Evolutionary conservation across 306 rosid genomes (phyloP).

Genomic region (Glycine tomentella): DNA sequence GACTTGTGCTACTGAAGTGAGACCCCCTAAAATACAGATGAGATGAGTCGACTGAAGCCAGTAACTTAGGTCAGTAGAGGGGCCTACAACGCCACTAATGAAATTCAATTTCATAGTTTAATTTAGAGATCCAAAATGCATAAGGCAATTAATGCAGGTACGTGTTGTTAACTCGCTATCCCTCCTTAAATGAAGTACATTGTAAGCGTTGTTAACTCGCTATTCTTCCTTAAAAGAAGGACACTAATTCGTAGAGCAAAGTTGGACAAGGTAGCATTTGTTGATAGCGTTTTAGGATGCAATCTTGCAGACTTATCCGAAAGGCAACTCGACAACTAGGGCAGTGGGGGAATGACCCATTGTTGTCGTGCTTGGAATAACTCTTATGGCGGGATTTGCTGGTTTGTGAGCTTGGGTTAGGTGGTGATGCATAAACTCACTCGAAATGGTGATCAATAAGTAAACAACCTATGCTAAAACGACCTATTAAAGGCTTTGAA

Average conservation of each 20-base stretch:
- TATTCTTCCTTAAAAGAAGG: neutral
- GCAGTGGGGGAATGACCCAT: constrained; percentile 31
- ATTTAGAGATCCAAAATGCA: neutral
- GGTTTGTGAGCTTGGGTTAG: constrained; percentile 46
- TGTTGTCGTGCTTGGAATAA: constrained; percentile 50
- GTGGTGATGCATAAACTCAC: constrained; percentile 24
- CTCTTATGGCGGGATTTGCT: neutral
- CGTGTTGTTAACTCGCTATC: neutral
- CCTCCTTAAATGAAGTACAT: constrained; percentile 11
- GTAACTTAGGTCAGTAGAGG: neutral
- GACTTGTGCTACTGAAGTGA: neutral
- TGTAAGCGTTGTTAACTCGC: neutral
- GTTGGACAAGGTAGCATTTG: constrained; percentile 13
- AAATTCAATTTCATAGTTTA: neutral
- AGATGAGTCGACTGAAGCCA: too few species aligned
- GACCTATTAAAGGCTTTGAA: neutral
- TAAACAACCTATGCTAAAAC: too few species aligned
- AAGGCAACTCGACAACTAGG: constrained; percentile 42
- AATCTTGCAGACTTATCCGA: neutral
- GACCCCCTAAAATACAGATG: neutral
- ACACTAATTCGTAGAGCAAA: neutral
- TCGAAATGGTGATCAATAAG: too few species aligned
- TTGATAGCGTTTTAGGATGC: constrained; percentile 23
- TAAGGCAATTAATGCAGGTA: constrained; percentile 5
- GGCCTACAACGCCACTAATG: neutral